Evolutionary conservation across 2,329 filamentous ascomycete species (phyloP), one percentile per base, ranked within the genome.

Genomic region (Diplodia seriata): DNA sequence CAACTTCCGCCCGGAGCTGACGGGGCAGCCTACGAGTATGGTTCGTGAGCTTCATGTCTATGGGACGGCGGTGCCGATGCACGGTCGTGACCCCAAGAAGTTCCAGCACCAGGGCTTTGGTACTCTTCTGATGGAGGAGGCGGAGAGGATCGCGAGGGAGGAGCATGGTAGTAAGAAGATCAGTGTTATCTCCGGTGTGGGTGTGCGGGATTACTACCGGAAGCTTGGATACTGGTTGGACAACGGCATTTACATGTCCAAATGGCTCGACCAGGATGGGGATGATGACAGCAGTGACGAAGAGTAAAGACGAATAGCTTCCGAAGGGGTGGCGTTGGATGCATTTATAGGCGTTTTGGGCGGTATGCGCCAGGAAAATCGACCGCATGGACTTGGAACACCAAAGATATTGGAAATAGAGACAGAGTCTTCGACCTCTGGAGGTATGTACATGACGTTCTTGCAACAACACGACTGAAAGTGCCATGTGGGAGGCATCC

Each of bases 91-190:
- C 74, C 93, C 94, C 23, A 90, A 91, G 79, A 98, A 98, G 81
- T 98, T 98, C 81, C 95, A 99, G 82, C 95, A 99, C 81, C 95
- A 97, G 78, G 95, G 95, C 0, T 99, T 97, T 72, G 95, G 95
- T 57, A 99, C 95, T 1, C 79, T 99, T 70, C 77, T 99, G 72
- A 99, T 99, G 96, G 94, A 98, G 76, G 94, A 98, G 81, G 96
- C 95, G 0, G 95, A 98, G 82, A 86, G 94, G 63, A 99, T 99
- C 71, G 94, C 96, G 0, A 87, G 92, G 67, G 91, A 97, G 71
- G 95, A 99, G 81, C 95, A 99, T 76, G 91, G 93, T 6, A 97
- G 94, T 73, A 86, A 86, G 69, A 99, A 99, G 85, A 93, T 99
- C 67, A 95, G 92, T 76, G 93, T 99, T 72, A 99, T 99, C 70